These are phyloP conservation scores for Eucalyptus curtisii DNA, from an alignment of 345 rosid species.

Conservation along the genomic window DNA sequence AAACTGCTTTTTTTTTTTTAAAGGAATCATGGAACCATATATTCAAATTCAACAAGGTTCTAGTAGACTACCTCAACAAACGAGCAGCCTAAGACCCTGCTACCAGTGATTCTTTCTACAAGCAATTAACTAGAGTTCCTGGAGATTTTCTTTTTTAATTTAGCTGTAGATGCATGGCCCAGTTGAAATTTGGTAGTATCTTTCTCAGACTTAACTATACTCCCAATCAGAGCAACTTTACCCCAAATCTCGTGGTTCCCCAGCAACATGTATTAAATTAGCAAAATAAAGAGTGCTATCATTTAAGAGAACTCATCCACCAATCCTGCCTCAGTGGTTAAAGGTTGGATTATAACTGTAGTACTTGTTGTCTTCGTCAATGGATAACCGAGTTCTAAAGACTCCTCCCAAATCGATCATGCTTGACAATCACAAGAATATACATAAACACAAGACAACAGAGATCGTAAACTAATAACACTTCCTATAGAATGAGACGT, in stretches of 20 bases:
- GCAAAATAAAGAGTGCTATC: background rate
- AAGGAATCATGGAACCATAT: background rate
- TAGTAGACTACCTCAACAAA: background rate
- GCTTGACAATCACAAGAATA: background rate
- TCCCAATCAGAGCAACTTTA: background rate
- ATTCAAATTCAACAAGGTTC: background rate
- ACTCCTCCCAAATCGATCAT: background rate
- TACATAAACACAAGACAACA: background rate
- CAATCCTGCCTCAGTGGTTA: background rate
- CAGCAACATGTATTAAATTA: background rate
- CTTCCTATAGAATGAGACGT: slow-evolving; percentile 8
- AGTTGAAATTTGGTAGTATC: background rate
- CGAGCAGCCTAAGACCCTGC: background rate
- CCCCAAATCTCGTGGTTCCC: background rate
- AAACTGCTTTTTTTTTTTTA: background rate
- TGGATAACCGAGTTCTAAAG: background rate
- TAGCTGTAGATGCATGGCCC: background rate
- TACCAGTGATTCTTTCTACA: background rate
- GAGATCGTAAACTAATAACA: background rate
- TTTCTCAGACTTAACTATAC: background rate
- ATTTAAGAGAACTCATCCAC: background rate
- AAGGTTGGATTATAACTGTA: background rate
- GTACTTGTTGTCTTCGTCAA: background rate
- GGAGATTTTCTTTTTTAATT: background rate
- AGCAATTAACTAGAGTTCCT: background rate